Evolutionary conservation across 2,329 filamentous ascomycete species (phyloP), one percentile per base, ranked within the genome.

Genomic region (Dactylellina cionopaga): DNA sequence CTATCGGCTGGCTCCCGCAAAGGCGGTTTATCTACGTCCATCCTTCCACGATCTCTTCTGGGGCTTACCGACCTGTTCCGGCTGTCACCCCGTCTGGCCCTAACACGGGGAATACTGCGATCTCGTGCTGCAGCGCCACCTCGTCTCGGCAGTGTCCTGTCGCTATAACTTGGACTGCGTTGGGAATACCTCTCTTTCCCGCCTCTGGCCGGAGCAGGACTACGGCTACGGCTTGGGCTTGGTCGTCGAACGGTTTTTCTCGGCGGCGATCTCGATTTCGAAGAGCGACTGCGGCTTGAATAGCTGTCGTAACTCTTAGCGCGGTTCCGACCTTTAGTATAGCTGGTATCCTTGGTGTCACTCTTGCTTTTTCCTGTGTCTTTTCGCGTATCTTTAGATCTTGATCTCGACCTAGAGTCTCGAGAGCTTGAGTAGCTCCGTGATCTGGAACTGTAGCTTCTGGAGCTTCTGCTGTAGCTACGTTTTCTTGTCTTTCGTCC

Each of bases 401-500:
- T 47, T 3, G 75, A 73, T 33, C 75, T 70, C 1, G 72, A 74
- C 15, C 74, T 74, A 6, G 72, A 74, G 11, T 75, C 75, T 43
- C 85, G n/a, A 80, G 86, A 68, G 85, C 80, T 79, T 31, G 84
- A 84, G 52, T 83, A 80, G 1, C 84, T 85, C n/a, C 82, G 80
- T 7, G 82, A 74, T 22, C 73, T 81, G 2, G 85, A 88, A 79
- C 65, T 70, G 35, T 44, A 62, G 11, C 56, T 60, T 46, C 37
- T 24, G 25, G 54, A 60, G 29, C 63, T 68, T 27, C 31, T 31
- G 27, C 65, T 70, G 11, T 62, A 70, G 19, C 65, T 70, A 11
- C 65, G 65, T 15, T 41, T 52, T 33, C 11, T 70, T 10, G 56
- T 29, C 15, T 56, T 56, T 87, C 87, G 10, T 85, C 87, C 4